A percentile compares a stretch with the other conserved stretches of the same genome.
phyloP scores from a whole-genome alignment of 352 stramenopile species.

The Thalassiosira livingstoniorum region DNA sequence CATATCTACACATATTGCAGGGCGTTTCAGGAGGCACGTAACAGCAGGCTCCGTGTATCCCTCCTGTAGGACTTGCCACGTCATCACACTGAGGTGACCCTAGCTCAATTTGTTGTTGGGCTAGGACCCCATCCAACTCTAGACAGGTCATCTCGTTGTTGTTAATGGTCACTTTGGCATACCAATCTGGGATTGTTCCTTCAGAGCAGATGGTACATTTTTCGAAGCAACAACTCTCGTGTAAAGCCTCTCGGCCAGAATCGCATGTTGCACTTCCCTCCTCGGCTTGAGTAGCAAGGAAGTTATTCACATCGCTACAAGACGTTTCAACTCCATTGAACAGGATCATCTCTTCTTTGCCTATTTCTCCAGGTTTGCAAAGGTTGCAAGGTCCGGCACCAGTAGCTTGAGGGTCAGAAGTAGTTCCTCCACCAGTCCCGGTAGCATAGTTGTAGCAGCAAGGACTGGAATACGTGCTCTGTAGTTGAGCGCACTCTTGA shows the following conservation, averaged over 20 bases:
- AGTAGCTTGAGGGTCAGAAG: constrained; percentile 15
- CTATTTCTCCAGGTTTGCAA: constrained; percentile 59
- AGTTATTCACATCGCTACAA: constrained; percentile 61
- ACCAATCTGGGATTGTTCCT: constrained; percentile 68
- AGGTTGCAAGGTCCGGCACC: constrained; percentile 61
- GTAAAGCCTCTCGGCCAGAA: constrained; percentile 57
- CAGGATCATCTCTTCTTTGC: constrained; percentile 49
- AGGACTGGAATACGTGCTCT: constrained; percentile 65
- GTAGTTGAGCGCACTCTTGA: constrained; percentile 56
- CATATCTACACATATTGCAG: constrained; percentile 65
- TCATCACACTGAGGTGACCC: constrained; percentile 54
- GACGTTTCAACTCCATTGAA: constrained; percentile 71
- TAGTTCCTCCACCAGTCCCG: not conserved
- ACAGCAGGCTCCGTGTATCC: too few relatives aligned
- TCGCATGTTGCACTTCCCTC: constrained; percentile 59
- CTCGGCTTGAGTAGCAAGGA: constrained; percentile 60
- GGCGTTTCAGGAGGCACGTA: constrained; percentile 61
- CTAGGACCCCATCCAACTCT: constrained; percentile 58
- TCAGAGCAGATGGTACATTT: constrained; percentile 68
- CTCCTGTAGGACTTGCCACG: constrained; percentile 55
- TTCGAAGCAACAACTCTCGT: constrained; percentile 56
- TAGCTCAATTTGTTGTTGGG: constrained; percentile 55
- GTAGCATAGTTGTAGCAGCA: constrained; percentile 75
- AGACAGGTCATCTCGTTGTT: constrained; percentile 69
- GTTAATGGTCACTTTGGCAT: constrained; percentile 63